Conservation (phyloP, 2,329 filamentous ascomycete genomes). For the Penicillium sp. region DNA sequence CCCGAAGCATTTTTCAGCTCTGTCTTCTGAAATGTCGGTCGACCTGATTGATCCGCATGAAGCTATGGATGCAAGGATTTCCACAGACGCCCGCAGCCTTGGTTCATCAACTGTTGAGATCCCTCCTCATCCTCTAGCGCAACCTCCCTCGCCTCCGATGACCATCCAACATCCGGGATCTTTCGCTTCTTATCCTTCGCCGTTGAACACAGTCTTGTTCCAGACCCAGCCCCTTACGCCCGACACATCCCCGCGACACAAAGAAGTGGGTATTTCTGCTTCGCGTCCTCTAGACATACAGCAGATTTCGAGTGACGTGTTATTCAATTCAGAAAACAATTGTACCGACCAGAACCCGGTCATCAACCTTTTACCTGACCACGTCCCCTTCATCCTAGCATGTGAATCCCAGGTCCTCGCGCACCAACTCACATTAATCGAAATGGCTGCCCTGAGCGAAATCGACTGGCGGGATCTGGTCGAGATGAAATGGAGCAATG, state of each 20-base stretch:
- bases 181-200: slow-evolving; percentile 26
- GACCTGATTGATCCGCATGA: slow-evolving; percentile 41
- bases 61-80: slow-evolving; percentile 26
- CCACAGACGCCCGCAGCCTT: slow-evolving; percentile 28
- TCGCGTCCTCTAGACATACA: slow-evolving; percentile 20
- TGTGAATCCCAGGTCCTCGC: slow-evolving; percentile 54
- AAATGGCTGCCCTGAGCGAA: slow-evolving; percentile 57
- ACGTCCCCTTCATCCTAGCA: slow-evolving; percentile 56
- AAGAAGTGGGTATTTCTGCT: slow-evolving; percentile 11
- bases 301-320: slow-evolving; percentile 28
- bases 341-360: slow-evolving; percentile 10
- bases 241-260: slow-evolving; percentile 35
- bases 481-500: slow-evolving; percentile 54
- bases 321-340: slow-evolving; percentile 28
- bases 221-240: slow-evolving; percentile 36
- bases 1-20: slow-evolving; percentile 46
- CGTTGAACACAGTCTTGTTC: slow-evolving; percentile 27
- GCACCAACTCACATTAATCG: slow-evolving; percentile 56
- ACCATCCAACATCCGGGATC: slow-evolving; percentile 35
- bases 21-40: slow-evolving; percentile 45
- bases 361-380: slow-evolving; percentile 27
- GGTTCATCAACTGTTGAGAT: slow-evolving; percentile 35
- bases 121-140: slow-evolving; percentile 38
- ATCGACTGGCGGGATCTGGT: slow-evolving; percentile 60
- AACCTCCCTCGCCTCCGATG: slow-evolving; percentile 42